Conservation (phyloP, 805 yeast species). For the Cyberlindnera amylophila region DNA sequence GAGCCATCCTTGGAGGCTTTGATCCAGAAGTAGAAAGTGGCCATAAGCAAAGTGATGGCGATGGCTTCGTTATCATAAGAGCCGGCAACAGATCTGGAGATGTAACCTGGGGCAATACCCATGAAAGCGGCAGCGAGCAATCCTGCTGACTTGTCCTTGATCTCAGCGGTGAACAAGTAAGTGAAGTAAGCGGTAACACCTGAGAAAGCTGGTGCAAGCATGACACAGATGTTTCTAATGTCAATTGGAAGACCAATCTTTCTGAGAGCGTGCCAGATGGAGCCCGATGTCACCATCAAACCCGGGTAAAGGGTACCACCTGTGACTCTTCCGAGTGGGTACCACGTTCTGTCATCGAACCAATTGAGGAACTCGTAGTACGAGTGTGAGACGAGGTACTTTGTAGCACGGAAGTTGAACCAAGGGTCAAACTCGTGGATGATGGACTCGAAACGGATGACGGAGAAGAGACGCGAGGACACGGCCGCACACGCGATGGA, state of each 20-base stretch:
- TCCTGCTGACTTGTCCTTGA: conserved; percentile 88
- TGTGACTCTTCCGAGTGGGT: conserved; percentile 97
- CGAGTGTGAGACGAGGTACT: conserved; percentile 77
- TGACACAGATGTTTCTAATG: conserved; percentile 91
- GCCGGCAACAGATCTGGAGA: conserved; percentile 97
- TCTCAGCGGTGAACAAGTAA: conserved; percentile 80
- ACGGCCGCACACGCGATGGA: conserved; percentile 88
- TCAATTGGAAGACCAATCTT: conserved; percentile 78
- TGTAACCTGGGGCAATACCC: conserved; percentile 98
- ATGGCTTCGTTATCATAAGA: conserved; percentile 98
- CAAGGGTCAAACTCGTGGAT: conserved; percentile 98
- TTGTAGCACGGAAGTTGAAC: conserved; percentile 97
- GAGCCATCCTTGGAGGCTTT: conserved; percentile 91
- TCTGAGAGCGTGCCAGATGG: conserved; percentile 71
- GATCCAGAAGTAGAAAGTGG: conserved; percentile 94
- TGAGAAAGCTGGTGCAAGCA: conserved; percentile 95
- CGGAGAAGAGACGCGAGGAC: conserved; percentile 91
- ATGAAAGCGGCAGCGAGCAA: conserved; percentile 88
- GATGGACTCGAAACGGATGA: conserved; percentile 90
- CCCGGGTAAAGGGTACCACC: conserved; percentile 99
- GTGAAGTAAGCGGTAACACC: conserved; percentile 90
- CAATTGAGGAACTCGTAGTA: conserved; percentile 92
- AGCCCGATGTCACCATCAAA: conserved; percentile 94
- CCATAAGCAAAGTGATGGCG: conserved; percentile 93
- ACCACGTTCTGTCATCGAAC: conserved; percentile 99